Evolutionary conservation across 139 green algal genomes (phyloP), one percentile per base, ranked within the genome.

Genomic region (Tetradesmus lagerheimii): DNA sequence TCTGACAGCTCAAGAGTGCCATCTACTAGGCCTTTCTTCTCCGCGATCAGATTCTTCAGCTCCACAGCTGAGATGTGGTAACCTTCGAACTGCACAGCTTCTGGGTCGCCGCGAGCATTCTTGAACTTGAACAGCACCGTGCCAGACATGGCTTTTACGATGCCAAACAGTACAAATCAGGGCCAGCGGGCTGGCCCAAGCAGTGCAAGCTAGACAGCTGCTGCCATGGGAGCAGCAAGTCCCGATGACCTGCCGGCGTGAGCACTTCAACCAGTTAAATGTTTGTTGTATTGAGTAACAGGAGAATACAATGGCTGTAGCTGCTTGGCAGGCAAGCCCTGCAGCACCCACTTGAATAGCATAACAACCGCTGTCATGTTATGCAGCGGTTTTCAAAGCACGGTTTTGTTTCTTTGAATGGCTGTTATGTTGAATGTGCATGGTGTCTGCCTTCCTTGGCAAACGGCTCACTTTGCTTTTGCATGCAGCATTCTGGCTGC

Each of bases 61-160:
- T 98, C 96, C 35, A 93, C 92, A 4, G 97, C 95, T 43, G 91
- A 95, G 9, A 98, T 94, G 43, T 97, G 95, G 74, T 94, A 88
- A 38, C 96, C 96, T 35, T 97, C 94, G 89, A 98, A 98, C 0
- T 62, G 76, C 15, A 98, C 89, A 1, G 82, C 91, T 35, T 97
- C 94, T 88, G 93, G 93, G 0, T 78, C 82, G 20, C 95, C 93
- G 39, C 89, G 84, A 4, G 91, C 89, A 57, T 88, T 94, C 50
- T 94, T 94, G 89, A 98, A 97, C 91, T 97, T 96, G 87, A 96
- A 97, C 27, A 92, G 88, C n/a, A 97, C 90, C 0, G 43, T 86
- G 41, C 85, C 88, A 53, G 85, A 83, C 85, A 83, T 83, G 8
- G 25, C 25, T 62, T 39, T 34, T 11, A 38, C 11, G n/a, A n/a